A percentile compares a stretch with the other conserved stretches of the same genome.
Conservation (phyloP, 495 filamentous ascomycete species). For the Chaetomium cochliodes region DNA sequence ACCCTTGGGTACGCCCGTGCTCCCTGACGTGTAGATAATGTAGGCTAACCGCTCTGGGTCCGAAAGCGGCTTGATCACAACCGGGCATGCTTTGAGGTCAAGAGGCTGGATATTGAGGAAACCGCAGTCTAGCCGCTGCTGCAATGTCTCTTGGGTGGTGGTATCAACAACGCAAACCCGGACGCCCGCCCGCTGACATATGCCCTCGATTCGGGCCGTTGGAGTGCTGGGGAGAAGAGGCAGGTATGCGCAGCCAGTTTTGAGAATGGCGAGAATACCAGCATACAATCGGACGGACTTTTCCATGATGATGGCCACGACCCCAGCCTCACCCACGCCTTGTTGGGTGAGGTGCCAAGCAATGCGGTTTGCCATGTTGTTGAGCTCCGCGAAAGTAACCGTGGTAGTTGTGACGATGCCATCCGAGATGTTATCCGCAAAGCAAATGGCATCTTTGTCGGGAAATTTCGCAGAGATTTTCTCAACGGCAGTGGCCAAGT, state of each 20-base stretch:
- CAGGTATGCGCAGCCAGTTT: slow-evolving; percentile 71
- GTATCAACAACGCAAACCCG: slow-evolving; percentile 47
- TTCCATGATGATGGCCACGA: slow-evolving; percentile 68
- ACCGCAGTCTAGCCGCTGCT: slow-evolving; percentile 29
- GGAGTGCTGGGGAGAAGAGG: slow-evolving; percentile 68
- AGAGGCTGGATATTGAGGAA: slow-evolving; percentile 40
- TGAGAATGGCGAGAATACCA: slow-evolving; percentile 67
- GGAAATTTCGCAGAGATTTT: slow-evolving; percentile 48
- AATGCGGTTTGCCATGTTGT: slow-evolving; percentile 61
- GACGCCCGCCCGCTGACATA: slow-evolving; percentile 55
- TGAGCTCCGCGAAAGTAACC: slow-evolving; percentile 63
- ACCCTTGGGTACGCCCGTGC: slow-evolving; percentile 66
- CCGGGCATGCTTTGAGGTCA: slow-evolving; percentile 16
- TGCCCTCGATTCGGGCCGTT: slow-evolving; percentile 49
- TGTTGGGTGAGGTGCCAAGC: slow-evolving; percentile 54
- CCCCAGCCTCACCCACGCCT: slow-evolving; percentile 48
- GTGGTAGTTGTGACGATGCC: slow-evolving; percentile 32
- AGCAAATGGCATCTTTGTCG: slow-evolving; percentile 56
- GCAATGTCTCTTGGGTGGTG: slow-evolving; percentile 19
- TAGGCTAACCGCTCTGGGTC: slow-evolving; percentile 50
- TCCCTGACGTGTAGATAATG: slow-evolving; percentile 66
- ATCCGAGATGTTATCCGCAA: slow-evolving; percentile 49
- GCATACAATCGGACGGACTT: slow-evolving; percentile 67
- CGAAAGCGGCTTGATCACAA: slow-evolving; percentile 36
- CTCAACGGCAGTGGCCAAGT: slow-evolving; percentile 57